These are phyloP conservation scores for Trypanosoma congolense DNA, from an alignment of 208 protist species.

Conservation along the genomic window DNA sequence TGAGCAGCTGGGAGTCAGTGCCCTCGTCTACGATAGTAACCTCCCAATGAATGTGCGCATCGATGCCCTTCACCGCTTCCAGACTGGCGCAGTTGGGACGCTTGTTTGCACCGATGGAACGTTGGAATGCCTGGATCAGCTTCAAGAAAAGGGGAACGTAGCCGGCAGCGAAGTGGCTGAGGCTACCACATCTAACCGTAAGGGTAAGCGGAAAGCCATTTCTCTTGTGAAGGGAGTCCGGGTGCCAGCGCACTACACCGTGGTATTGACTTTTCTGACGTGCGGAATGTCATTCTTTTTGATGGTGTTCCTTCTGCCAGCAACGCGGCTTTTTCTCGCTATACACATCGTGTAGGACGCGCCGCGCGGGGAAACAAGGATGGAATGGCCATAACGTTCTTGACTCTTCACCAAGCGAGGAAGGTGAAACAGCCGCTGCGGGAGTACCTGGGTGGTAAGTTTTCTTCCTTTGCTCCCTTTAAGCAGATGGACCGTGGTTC, in stretches of 20 bases:
- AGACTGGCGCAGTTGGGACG: constrained; percentile 91
- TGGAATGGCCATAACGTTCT: constrained; percentile 88
- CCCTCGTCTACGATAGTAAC: constrained; percentile 93
- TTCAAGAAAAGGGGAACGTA: constrained; percentile 48
- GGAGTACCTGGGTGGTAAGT: constrained; percentile 45
- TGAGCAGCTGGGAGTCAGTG: constrained; percentile 90
- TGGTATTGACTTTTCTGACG: constrained; percentile 96
- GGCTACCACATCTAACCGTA: background rate
- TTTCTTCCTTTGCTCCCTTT: constrained; percentile 54
- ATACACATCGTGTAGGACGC: constrained; percentile 95
- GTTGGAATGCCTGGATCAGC: constrained; percentile 66
- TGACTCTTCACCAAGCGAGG: constrained; percentile 66
- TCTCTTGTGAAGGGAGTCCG: background rate
- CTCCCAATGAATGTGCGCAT: constrained; percentile 94
- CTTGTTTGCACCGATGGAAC: constrained; percentile 96
- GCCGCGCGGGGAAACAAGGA: constrained; percentile 85
- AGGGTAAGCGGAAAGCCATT: background rate
- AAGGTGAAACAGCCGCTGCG: constrained; percentile 50
- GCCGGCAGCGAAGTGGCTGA: constrained; percentile 7
- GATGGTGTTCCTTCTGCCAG: constrained; percentile 90
- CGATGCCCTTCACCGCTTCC: constrained; percentile 94
- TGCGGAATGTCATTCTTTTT: constrained; percentile 95
- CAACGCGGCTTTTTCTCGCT: constrained; percentile 78
- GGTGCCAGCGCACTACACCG: constrained; percentile 78
- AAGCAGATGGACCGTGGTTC: constrained; percentile 71